Evolutionary conservation across 352 stramenopile species (phyloP), one percentile per base, ranked within the genome.

Genomic region (Globisporangium iwayamae): DNA sequence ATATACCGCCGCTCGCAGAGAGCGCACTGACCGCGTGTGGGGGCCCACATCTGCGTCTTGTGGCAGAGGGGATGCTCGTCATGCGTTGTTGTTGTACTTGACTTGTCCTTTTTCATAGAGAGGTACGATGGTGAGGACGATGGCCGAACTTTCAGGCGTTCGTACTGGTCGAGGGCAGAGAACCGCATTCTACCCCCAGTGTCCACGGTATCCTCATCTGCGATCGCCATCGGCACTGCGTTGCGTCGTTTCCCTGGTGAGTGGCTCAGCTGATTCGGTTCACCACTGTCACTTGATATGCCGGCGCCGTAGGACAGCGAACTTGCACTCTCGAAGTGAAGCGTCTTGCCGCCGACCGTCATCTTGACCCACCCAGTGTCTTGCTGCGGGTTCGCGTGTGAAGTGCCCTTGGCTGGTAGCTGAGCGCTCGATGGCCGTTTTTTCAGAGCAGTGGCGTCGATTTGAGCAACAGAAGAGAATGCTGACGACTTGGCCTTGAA

Each of bases 1-100:
- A 76, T 72, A 50, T 76, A 78, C n/a, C 77, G 73, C n/a, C 67
- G 68, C 52, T 83, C 74, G 36, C 77, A 85, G 16, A 85, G 55
- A 5, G 72, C 75, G 51, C 77, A 85, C 47, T 68, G 32, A 7
- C 62, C 63, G 41, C 75, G 66, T 13, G 60, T 76, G 0, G 68
- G 73, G 9, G 60, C 66, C 66, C 72, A 79, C 60, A 58, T 68
- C 32, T 66, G 64, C 3, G 22, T 16, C 18, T 45, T 60, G 58
- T 60, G 43, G 18, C 34, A 14, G 1, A 14, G 9, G 14, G n/a
- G 7, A 11, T 11, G 22, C 16, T 62, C 28, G 0, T 62, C 28
- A 14, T 41, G 10, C 20, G 41, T 8, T n/a, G 4, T 10, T 13
- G 36, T 13, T 39, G 36, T 39, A 36, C 50, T 30, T 25, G 32